Percentiles rank a stretch among this genome's conserved stretches.
Conservation (phyloP, 306 rosid species). For the Morella rubra region DNA sequence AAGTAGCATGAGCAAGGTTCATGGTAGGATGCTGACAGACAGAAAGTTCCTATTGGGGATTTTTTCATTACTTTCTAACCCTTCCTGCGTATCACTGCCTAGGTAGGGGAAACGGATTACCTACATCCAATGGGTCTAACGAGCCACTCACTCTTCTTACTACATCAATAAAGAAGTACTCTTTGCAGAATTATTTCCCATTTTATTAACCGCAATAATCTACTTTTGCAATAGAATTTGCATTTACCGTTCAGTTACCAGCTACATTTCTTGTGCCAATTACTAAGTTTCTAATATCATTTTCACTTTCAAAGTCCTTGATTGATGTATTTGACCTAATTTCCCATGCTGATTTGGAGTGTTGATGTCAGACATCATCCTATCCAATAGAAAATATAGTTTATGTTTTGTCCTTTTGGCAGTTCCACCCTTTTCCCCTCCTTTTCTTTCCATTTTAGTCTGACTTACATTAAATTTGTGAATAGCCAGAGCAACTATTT, state of each 20-base stretch:
- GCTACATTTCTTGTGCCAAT: not conserved
- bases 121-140: not conserved
- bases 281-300: not conserved
- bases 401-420: not conserved
- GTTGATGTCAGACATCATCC: not conserved
- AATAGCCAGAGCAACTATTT: constrained; percentile 99
- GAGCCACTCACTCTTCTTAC: not conserved
- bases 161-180: not conserved
- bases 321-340: not conserved
- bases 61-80: not conserved
- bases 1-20: not conserved
- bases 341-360: not conserved
- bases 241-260: not conserved
- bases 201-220: not conserved
- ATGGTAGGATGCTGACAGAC: not conserved
- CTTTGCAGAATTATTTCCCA: not conserved
- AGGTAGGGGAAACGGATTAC: not conserved
- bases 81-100: not conserved
- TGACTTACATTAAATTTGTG: constrained; percentile 53
- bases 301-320: not conserved
- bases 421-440: not conserved
- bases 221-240: not conserved
- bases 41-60: not conserved
- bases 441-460: constrained; percentile 29
- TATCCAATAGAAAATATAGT: not conserved